A percentile compares a stretch with the other conserved stretches of the same genome.
Evolutionary conservation across 371 early-diverging fungal genomes (phyloP).

Genomic region (Lichtheimia ramosa): DNA sequence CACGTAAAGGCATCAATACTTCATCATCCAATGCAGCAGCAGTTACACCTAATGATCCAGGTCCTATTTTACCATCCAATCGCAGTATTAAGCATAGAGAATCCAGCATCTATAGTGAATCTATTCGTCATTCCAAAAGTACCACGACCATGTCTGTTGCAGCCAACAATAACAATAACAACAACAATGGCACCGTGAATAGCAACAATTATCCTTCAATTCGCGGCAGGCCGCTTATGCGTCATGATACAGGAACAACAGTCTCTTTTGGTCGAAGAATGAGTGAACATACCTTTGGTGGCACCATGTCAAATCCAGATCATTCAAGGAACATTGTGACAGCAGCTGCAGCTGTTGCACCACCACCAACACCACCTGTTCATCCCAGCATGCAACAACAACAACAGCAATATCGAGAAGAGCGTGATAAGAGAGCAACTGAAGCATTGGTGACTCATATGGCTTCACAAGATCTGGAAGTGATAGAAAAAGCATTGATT

Average conservation of each 20-base stretch:
- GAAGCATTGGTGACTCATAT: slow-evolving; percentile 10
- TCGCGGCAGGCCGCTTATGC: slow-evolving; percentile 18
- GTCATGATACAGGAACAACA: slow-evolving; percentile 14
- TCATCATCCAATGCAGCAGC: not conserved
- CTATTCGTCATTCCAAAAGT: slow-evolving; percentile 35
- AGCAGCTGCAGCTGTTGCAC: no score
- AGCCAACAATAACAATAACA: not conserved
- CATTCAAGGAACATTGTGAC: not conserved
- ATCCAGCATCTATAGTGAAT: slow-evolving; percentile 38
- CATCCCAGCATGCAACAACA: slow-evolving; percentile 3
- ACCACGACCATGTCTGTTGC: slow-evolving; percentile 9
- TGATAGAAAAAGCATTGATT: slow-evolving; percentile 32
- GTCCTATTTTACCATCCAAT: slow-evolving; percentile 32
- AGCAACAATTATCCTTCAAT: slow-evolving; percentile 8
- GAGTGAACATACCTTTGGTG: slow-evolving; percentile 12
- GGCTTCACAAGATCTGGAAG: slow-evolving; percentile 18
- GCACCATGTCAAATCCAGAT: not conserved
- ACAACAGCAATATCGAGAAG: not conserved
- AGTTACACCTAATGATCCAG: not conserved
- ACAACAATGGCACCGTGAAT: not conserved
- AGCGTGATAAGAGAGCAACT: slow-evolving; percentile 5
- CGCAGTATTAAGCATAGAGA: slow-evolving; percentile 31
- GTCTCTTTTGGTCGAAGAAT: slow-evolving; percentile 3
- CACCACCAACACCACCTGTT: not conserved
- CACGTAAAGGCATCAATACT: not conserved